A percentile compares a stretch with the other conserved stretches of the same genome.
phyloP scores from a whole-genome alignment of 176 grass and related monocot genomes.

The Oryza punctata region DNA sequence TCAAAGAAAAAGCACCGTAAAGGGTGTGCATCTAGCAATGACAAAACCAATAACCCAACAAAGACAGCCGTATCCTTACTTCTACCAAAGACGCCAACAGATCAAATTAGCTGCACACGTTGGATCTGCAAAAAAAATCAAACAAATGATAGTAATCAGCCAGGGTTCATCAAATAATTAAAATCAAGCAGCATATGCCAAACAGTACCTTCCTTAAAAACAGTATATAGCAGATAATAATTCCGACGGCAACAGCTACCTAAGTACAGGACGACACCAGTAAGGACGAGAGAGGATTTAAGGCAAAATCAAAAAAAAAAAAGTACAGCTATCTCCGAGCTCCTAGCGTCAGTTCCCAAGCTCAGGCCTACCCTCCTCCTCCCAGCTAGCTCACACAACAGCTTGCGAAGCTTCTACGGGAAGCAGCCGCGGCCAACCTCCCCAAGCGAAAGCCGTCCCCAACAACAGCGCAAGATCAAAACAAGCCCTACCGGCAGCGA shows the following conservation, averaged over 20 bases:
- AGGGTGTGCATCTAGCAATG: slow-evolving; percentile 22
- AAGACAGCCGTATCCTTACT: neutral
- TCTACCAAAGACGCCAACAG: slow-evolving; percentile 9
- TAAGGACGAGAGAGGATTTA: neutral
- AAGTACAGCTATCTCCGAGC: slow-evolving; percentile 2
- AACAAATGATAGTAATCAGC: slow-evolving; percentile 1
- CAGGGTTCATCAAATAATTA: neutral
- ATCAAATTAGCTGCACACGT: slow-evolving; percentile 4
- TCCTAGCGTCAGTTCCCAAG: slow-evolving; percentile 6
- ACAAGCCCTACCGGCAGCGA: neutral
- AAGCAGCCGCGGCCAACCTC: neutral
- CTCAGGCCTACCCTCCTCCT: neutral
- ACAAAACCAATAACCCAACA: slow-evolving; percentile 5
- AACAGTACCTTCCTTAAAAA: slow-evolving; percentile 1
- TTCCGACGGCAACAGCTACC: slow-evolving; percentile 4
- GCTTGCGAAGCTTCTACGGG: neutral
- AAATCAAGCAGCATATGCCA: slow-evolving; percentile 10
- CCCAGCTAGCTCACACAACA: slow-evolving; percentile 6
- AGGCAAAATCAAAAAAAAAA: neutral
- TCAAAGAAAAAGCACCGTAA: slow-evolving; percentile 16
- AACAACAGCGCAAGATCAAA: neutral
- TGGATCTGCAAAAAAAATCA: slow-evolving; percentile 1
- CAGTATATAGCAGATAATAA: neutral
- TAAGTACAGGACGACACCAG: slow-evolving; percentile 5
- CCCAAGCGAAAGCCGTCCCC: neutral